phyloP scores from a whole-genome alignment of 1,284 basidiomycete genomes.

The Lentinula novae-zelandiae region DNA sequence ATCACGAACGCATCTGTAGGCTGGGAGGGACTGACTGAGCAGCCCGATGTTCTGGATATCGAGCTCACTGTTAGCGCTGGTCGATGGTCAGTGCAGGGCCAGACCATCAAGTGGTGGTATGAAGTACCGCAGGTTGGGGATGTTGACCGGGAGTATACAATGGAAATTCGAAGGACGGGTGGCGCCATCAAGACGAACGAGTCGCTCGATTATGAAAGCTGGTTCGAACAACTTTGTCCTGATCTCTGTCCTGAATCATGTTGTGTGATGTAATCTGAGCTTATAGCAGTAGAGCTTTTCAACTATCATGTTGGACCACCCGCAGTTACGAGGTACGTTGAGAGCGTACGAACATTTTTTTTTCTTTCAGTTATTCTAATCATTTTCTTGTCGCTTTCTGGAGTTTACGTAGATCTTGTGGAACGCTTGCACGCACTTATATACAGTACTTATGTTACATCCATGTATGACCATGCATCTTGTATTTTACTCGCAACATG shows the following conservation, averaged over 20 bases:
- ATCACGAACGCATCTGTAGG: neutral
- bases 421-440: neutral
- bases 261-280: conserved; percentile 9
- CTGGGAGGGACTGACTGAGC: conserved; percentile 10
- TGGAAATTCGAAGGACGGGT: conserved; percentile 61
- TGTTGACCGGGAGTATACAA: conserved; percentile 51
- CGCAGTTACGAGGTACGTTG: neutral
- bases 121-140: conserved; percentile 51
- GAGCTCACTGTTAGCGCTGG: conserved; percentile 64
- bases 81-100: conserved; percentile 63
- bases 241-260: conserved; percentile 3
- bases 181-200: conserved; percentile 49
- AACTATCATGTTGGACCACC: no score
- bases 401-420: neutral
- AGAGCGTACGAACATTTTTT: neutral
- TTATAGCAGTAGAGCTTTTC: no score
- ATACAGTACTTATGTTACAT: neutral
- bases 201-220: conserved; percentile 2
- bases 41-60: conserved; percentile 32
- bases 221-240: conserved; percentile 14
- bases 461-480: neutral
- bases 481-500: neutral
- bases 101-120: conserved; percentile 85
- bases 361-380: neutral
- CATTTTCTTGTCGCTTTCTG: neutral